Evolutionary conservation across 2,329 filamentous ascomycete genomes (phyloP), one percentile per base, ranked within the genome.

Genomic region (Epichloe baconii): DNA sequence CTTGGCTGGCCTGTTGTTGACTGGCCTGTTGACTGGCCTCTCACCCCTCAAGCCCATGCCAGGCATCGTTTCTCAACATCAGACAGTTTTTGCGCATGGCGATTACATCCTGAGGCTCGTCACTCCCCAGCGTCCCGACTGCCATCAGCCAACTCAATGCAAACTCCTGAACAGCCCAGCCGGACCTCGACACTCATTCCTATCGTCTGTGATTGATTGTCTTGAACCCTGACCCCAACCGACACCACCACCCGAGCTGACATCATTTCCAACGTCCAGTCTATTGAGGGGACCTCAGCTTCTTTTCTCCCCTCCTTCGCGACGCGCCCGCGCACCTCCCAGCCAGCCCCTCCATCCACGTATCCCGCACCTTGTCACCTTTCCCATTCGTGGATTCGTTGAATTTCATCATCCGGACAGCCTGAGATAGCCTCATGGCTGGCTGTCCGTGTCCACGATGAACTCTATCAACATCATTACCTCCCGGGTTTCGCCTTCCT

Each of bases 401-500:
- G 8, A 50, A 14, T 14, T 34, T 17, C 19, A 21, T 42, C 37
- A 36, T 26, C 48, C 21, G 52, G 49, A 47, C 49, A 52, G 52
- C 45, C 49, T 19, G 23, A 11, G 34, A 19, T 49, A 49, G 48
- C 49, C 64, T 71, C 70, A 79, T 82, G 79, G 79, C 76, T 75
- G 69, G 67, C 68, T 67, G 62, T 66, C 67, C 61, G 60, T 64
- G 61, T 68, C 70, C 75, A 86, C 78, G 72, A 96, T 96, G 91
- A 96, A 96, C 82, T 95, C 90, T 63, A 77, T 95, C 75, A 95
- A 93, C 73, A 88, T 95, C 68, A 81, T 96, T 68, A 93, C 88
- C 64, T 82, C 87, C 67, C 84, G 86, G 72, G 86, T 90, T 66
- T 82, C 80, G 60, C 78, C 80, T 58, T 68, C 79, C 50, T 70